phyloP scores from a whole-genome alignment of 2,329 filamentous ascomycete species.

The Talaromyces sp. region DNA sequence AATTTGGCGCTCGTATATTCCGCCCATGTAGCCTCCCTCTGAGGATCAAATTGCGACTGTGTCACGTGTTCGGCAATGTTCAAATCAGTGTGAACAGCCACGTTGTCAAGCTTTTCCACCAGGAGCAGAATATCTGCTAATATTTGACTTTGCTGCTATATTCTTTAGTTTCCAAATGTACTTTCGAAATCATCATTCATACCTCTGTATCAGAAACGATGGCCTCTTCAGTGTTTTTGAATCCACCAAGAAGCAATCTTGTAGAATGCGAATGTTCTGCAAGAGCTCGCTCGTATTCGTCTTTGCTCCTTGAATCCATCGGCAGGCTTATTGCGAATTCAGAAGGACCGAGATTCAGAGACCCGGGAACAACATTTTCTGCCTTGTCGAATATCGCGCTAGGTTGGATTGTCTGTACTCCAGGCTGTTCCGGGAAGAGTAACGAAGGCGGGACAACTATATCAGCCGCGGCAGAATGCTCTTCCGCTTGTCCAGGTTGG shows the following conservation, averaged over 20 bases:
- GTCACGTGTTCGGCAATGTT: constrained; percentile 36
- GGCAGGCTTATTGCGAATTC: constrained; percentile 38
- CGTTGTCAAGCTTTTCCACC: constrained; percentile 34
- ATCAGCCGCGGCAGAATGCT: constrained; percentile 18
- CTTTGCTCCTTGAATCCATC: constrained; percentile 39
- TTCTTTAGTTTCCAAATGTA: neutral
- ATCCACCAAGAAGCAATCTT: constrained; percentile 21
- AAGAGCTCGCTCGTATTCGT: constrained; percentile 34
- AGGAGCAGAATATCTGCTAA: constrained; percentile 28
- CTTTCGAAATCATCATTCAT: constrained; percentile 3
- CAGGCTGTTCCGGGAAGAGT: constrained; percentile 16
- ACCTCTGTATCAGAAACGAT: constrained; percentile 20
- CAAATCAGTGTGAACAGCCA: constrained; percentile 39
- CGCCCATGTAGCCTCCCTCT: constrained; percentile 38
- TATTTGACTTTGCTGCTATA: constrained; percentile 19
- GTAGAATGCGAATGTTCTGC: constrained; percentile 23
- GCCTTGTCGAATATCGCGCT: constrained; percentile 25
- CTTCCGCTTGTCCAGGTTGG: constrained; percentile 10
- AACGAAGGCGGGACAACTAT: constrained; percentile 22
- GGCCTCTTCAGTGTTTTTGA: constrained; percentile 11
- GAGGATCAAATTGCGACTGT: constrained; percentile 25
- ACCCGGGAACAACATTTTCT: constrained; percentile 23
- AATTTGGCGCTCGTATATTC: constrained; percentile 45
- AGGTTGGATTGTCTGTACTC: constrained; percentile 32
- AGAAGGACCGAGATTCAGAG: constrained; percentile 30